Conservation (phyloP, 176 grass and related monocot genomes). For the Tillandsia leiboldiana region DNA sequence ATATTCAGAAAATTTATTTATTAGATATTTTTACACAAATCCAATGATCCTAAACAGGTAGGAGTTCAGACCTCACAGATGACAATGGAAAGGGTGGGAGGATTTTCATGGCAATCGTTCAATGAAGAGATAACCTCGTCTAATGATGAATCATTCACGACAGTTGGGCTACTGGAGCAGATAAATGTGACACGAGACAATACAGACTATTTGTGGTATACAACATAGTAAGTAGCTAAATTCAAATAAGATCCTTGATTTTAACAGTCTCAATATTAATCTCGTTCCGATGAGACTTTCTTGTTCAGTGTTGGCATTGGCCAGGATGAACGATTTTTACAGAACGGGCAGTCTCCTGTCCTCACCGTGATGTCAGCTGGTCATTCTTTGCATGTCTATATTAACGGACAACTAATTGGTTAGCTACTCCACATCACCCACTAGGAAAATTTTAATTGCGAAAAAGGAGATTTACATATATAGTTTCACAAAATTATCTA, state of each 20-base stretch:
- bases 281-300: conserved; percentile 16
- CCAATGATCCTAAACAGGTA: conserved; percentile 33
- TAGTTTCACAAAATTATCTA: too few species aligned
- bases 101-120: conserved; percentile 73
- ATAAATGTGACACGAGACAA: conserved; percentile 92
- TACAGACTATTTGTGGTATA: conserved; percentile 97
- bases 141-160: conserved; percentile 43
- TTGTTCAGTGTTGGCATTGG: conserved; percentile 54
- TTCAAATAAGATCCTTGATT: background rate
- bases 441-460: too few species aligned
- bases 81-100: conserved; percentile 81
- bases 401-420: conserved; percentile 77
- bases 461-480: too few species aligned
- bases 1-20: too few species aligned
- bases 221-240: conserved; percentile 61
- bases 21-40: background rate
- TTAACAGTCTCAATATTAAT: background rate
- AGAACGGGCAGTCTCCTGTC: conserved; percentile 32
- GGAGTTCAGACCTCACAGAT: conserved; percentile 78
- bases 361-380: conserved; percentile 95
- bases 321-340: conserved; percentile 59
- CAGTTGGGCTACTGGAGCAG: conserved; percentile 80
- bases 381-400: conserved; percentile 83
- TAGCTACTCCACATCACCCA: background rate
- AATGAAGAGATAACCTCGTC: conserved; percentile 70